Conservation (phyloP, 192 early-diverging fungal genomes). For the Linnemannia hyalina region DNA sequence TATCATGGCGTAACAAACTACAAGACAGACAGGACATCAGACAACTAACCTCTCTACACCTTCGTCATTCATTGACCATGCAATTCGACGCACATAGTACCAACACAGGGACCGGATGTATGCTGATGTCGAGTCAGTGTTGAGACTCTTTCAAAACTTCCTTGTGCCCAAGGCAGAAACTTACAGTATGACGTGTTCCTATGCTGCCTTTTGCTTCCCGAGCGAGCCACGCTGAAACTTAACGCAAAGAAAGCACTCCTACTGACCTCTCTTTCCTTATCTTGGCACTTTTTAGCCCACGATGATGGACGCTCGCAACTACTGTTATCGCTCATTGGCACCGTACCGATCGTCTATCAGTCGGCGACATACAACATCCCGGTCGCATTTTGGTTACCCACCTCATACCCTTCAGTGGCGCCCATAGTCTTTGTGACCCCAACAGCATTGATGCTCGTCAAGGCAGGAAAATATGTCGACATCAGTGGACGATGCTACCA, state of each 20-base stretch:
- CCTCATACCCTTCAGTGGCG: constrained; percentile 81
- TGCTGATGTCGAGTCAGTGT: constrained; percentile 74
- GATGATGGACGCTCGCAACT: constrained; percentile 71
- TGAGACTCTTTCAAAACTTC: constrained; percentile 68
- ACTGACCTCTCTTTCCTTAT: not conserved
- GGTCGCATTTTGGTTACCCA: constrained; percentile 89
- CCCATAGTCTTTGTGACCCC: constrained; percentile 91
- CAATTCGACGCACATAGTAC: constrained; percentile 61
- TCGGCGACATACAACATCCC: constrained; percentile 92
- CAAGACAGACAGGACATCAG: not conserved
- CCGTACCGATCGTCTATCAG: constrained; percentile 87
- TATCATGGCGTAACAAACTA: not conserved
- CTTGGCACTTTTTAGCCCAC: constrained; percentile 54
- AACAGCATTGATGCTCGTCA: constrained; percentile 89
- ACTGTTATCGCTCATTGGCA: constrained; percentile 88
- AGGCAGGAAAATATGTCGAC: constrained; percentile 87
- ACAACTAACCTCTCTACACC: too few relatives aligned
- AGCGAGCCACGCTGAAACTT: not conserved
- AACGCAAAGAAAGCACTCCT: not conserved
- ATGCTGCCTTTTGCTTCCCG: too few relatives aligned
- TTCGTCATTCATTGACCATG: not conserved
- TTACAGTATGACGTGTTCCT: constrained; percentile 68
- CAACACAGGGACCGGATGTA: constrained; percentile 70
- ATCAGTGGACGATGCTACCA: constrained; percentile 85
- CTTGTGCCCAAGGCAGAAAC: constrained; percentile 74